Percentiles rank a stretch among this genome's conserved stretches.
These are phyloP conservation scores for Cetraspora pellucida DNA, from an alignment of 192 early-diverging fungal species.

Conservation along the genomic window DNA sequence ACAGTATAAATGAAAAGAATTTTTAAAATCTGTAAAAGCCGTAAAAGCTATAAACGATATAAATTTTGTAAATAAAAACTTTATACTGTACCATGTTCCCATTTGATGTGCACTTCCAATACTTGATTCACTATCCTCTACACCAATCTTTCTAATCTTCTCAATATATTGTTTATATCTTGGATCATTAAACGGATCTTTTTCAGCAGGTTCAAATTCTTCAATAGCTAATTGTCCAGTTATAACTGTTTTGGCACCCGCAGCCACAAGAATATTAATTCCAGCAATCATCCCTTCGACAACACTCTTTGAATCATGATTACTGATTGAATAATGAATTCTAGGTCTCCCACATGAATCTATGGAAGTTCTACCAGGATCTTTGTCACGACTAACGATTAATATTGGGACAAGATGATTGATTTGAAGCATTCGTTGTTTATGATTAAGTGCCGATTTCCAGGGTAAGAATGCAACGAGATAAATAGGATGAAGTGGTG, in stretches of 20 bases:
- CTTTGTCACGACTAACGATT: slow-evolving; percentile 63
- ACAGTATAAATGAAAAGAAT: too few relatives aligned
- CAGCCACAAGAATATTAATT: slow-evolving; percentile 57
- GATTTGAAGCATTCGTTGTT: slow-evolving; percentile 52
- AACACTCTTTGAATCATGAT: slow-evolving; percentile 52
- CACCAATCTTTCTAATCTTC: slow-evolving; percentile 36
- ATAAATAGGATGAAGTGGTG: slow-evolving; percentile 54
- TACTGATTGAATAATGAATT: slow-evolving; percentile 54
- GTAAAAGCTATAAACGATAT: not conserved
- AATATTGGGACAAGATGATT: slow-evolving; percentile 53
- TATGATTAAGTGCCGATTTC: slow-evolving; percentile 51
- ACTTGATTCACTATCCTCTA: slow-evolving; percentile 36
- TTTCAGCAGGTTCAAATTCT: slow-evolving; percentile 36
- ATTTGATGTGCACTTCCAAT: slow-evolving; percentile 71
- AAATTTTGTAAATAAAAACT: not conserved
- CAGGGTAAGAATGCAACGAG: slow-evolving; percentile 52
- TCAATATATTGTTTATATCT: slow-evolving; percentile 38
- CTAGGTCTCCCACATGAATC: slow-evolving; percentile 50
- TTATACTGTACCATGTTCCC: slow-evolving; percentile 52
- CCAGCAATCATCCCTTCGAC: slow-evolving; percentile 49
- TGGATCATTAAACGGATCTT: slow-evolving; percentile 42
- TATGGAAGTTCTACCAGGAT: slow-evolving; percentile 48
- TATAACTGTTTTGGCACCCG: slow-evolving; percentile 60
- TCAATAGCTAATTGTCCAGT: slow-evolving; percentile 54
- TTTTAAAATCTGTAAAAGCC: too few relatives aligned